phyloP scores from a whole-genome alignment of 345 rosid genomes.

The Mercurialis annua region DNA sequence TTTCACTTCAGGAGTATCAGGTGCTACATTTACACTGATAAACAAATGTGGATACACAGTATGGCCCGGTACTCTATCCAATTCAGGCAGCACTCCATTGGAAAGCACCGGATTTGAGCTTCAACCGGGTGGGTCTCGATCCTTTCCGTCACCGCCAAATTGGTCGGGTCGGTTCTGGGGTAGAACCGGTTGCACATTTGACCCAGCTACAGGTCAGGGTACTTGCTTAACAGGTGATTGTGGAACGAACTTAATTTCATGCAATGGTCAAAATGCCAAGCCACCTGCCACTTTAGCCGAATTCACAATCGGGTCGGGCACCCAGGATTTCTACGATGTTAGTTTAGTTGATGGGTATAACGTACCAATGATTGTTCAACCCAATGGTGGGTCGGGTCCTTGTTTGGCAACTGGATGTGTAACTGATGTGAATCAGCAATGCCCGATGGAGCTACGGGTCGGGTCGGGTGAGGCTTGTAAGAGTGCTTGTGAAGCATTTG shows the following conservation, averaged over 20 bases:
- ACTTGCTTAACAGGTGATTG: conserved; percentile 30
- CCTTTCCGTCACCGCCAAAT: conserved; percentile 24
- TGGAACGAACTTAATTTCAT: conserved; percentile 20
- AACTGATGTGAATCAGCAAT: conserved; percentile 21
- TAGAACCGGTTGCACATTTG: conserved; percentile 28
- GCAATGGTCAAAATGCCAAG: conserved; percentile 27
- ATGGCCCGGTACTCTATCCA: conserved; percentile 33
- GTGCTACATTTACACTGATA: conserved; percentile 23
- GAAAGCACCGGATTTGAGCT: conserved; percentile 30
- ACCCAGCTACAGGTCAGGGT: conserved; percentile 22
- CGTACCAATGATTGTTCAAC: conserved; percentile 26
- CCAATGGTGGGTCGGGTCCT: conserved; percentile 27
- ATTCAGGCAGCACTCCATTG: conserved; percentile 25
- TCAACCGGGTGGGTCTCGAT: conserved; percentile 19
- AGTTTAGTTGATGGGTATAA: conserved; percentile 33
- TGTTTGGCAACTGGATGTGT: conserved; percentile 29
- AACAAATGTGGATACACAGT: conserved; percentile 30
- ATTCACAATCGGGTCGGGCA: conserved; percentile 22
- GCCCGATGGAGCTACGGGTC: conserved; percentile 22
- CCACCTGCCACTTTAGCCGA: conserved; percentile 36
- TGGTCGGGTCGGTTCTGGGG: conserved; percentile 39
- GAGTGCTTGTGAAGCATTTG: conserved; percentile 34
- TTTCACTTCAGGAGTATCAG: conserved; percentile 9
- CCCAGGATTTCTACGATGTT: conserved; percentile 27
- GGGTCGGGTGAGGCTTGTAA: conserved; percentile 26